Base-by-base conservation (phyloP, 1,284 basidiomycete genomes). In the Leucoagaricus sp. region DNA sequence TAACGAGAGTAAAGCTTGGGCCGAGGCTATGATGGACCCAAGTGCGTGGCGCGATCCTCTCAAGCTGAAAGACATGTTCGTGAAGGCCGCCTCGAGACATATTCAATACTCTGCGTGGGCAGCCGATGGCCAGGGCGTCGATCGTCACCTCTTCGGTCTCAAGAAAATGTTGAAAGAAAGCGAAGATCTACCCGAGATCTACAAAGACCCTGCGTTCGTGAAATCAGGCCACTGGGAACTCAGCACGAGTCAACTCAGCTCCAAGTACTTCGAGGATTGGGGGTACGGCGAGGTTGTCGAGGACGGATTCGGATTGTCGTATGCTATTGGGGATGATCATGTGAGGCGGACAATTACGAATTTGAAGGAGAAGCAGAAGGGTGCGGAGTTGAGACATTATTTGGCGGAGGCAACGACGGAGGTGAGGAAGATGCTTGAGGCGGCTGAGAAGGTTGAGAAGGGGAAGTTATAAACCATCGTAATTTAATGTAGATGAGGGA, bases 241-340 rank as follows among this genome's bases (percentile, higher is more conserved):
- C 62, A 93, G 89, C 46, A 99, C 96, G 4, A 91, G 87, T 63
- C 92, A 98, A 72, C 78, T 99, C 61, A 91, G 88, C 53, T 89
- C 86, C 52, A 82, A 83, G 59, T 94, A 83, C 71, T 80, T 99
- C 49, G 92, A 96, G 64, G 94, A 94, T 33, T 98, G 96, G 96
- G 96, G 96, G 29, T 98, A 96, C 69, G 96, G 96, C 9, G 94
- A 98, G 83, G 94, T 96, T 44, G 93, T 95, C 0, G 83, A 88
- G 6, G 93, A 98, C 64, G 97, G 96, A 13, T 99, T 94, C 68
- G 96, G 97, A 8, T 76, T 98, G 38, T 88, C 93, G 34, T 99
- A 99, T 74, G 84, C 93, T 2, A 96, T 99, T 69, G 93, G 90
- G 55, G 88, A 94, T 62, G 75, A 89, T 58, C 88, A 90, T 65